Evolutionary conservation across 805 yeast species (phyloP).

Genomic region (Hermanozyma aechmeae): DNA sequence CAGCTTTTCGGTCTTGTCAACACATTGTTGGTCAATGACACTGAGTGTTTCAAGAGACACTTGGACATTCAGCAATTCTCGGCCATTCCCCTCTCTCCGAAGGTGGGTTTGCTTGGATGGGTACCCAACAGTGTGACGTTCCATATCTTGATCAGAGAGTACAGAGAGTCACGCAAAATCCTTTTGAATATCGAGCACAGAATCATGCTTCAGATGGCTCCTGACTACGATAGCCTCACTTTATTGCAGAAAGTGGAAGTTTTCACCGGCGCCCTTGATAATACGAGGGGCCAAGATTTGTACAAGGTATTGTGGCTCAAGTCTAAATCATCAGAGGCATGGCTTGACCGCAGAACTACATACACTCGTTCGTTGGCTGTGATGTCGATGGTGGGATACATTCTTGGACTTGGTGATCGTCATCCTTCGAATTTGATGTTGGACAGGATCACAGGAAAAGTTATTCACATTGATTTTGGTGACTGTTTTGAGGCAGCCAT

Average conservation of each 20-base stretch:
- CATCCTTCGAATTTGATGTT: slow-evolving; percentile 97
- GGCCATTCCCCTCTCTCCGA: slow-evolving; percentile 93
- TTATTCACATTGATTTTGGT: slow-evolving; percentile 95
- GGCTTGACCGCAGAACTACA: slow-evolving; percentile 95
- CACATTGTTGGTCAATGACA: slow-evolving; percentile 77
- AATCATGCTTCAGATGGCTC: slow-evolving; percentile 96
- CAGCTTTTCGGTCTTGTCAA: slow-evolving; percentile 94
- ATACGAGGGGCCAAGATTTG: slow-evolving; percentile 92
- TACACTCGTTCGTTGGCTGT: slow-evolving; percentile 94
- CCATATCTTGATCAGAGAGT: slow-evolving; percentile 86
- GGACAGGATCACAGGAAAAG: slow-evolving; percentile 90
- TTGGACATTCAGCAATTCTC: slow-evolving; percentile 86
- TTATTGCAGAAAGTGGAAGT: slow-evolving; percentile 91
- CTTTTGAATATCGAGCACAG: slow-evolving; percentile 88
- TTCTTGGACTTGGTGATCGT: slow-evolving; percentile 92
- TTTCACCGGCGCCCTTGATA: slow-evolving; percentile 89
- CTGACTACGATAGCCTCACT: slow-evolving; percentile 85
- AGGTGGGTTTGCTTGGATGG: slow-evolving; percentile 95
- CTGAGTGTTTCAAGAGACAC: slow-evolving; percentile 95
- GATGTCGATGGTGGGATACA: slow-evolving; percentile 98
- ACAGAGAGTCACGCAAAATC: slow-evolving; percentile 85
- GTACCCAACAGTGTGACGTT: slow-evolving; percentile 96
- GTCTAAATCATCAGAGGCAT: slow-evolving; percentile 90
- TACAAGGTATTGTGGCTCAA: slow-evolving; percentile 95
- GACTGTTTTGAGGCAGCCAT: slow-evolving; percentile 99